Evolutionary conservation across 192 early-diverging fungal genomes (phyloP).

Genomic region (Coemansia erecta): DNA sequence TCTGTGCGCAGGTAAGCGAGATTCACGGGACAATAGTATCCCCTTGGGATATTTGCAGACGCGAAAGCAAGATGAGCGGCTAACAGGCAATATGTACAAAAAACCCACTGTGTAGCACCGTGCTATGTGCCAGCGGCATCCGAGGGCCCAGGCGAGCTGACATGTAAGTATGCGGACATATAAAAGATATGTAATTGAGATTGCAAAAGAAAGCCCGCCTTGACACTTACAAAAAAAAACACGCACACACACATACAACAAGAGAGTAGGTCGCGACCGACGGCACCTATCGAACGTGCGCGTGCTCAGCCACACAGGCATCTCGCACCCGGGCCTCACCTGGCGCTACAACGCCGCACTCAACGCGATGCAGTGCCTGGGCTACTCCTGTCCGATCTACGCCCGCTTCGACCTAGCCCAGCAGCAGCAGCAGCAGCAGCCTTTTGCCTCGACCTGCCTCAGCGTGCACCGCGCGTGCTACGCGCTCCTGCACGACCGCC

Average conservation of each 20-base stretch:
- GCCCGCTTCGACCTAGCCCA: conserved; percentile 17
- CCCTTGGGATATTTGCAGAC: too few relatives aligned
- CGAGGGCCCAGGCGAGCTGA: conserved; percentile 17
- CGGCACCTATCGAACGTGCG: conserved; percentile 35
- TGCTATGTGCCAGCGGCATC: conserved; percentile 32
- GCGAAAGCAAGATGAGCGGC: background rate
- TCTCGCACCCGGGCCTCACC: conserved; percentile 46
- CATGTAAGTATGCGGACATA: conserved; percentile 26
- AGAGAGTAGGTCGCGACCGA: conserved; percentile 33
- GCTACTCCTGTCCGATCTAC: conserved; percentile 36
- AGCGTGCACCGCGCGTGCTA: conserved; percentile 48
- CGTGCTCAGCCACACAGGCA: conserved; percentile 36
- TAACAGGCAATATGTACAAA: too few relatives aligned
- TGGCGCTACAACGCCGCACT: conserved; percentile 37
- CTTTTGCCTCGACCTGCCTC: conserved; percentile 37
- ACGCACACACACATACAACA: background rate
- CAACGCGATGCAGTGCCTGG: conserved; percentile 44
- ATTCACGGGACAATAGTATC: background rate
- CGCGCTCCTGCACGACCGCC: conserved; percentile 22
- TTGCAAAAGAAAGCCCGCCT: background rate
- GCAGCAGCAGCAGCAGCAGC: too few relatives aligned
- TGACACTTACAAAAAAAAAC: background rate
- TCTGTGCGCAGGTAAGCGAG: conserved; percentile 42
- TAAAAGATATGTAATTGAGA: background rate
- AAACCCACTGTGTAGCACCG: conserved; percentile 39